Conservation (phyloP, 345 rosid species). For the Erucastrum elatum region DNA sequence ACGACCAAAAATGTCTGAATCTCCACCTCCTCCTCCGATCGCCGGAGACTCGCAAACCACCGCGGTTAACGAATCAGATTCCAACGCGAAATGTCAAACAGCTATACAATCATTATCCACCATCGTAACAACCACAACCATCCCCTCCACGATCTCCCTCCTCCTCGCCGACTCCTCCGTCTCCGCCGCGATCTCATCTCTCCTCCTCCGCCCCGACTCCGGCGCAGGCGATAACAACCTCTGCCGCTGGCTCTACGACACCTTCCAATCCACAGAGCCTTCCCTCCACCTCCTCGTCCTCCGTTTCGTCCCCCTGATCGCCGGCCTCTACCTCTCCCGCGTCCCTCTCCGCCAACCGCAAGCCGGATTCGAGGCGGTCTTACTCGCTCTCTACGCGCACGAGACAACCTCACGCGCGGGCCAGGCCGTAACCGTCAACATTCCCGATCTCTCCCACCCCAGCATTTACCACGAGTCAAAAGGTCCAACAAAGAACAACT, state of each 20-base stretch:
- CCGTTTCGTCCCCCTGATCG: constrained; percentile 65
- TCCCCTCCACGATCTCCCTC: constrained; percentile 48
- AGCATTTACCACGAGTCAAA: constrained; percentile 76
- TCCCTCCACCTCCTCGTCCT: constrained; percentile 71
- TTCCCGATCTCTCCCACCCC: constrained; percentile 74
- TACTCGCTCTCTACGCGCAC: constrained; percentile 75
- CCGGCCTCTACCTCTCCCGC: constrained; percentile 80
- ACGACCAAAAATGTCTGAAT: constrained; percentile 28
- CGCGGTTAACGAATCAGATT: constrained; percentile 9
- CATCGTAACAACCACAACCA: constrained; percentile 42
- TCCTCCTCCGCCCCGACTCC: constrained; percentile 64
- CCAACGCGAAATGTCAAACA: constrained; percentile 36
- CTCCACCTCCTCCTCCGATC: constrained; percentile 19
- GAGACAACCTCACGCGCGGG: constrained; percentile 67
- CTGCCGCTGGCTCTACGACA: constrained; percentile 92
- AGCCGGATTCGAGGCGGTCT: constrained; percentile 84
- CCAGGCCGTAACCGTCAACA: constrained; percentile 59
- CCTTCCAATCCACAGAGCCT: constrained; percentile 65
- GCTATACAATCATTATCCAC: constrained; percentile 53
- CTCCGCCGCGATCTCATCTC: constrained; percentile 62
- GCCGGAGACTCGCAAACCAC: constrained; percentile 1
- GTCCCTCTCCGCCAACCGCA: constrained; percentile 57
- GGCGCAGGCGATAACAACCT: constrained; percentile 81
- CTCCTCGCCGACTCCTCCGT: constrained; percentile 62
- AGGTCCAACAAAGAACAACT: constrained; percentile 33